Base-by-base conservation (phyloP, 148 eudicot species). In the Heliosperma pusillum region DNA sequence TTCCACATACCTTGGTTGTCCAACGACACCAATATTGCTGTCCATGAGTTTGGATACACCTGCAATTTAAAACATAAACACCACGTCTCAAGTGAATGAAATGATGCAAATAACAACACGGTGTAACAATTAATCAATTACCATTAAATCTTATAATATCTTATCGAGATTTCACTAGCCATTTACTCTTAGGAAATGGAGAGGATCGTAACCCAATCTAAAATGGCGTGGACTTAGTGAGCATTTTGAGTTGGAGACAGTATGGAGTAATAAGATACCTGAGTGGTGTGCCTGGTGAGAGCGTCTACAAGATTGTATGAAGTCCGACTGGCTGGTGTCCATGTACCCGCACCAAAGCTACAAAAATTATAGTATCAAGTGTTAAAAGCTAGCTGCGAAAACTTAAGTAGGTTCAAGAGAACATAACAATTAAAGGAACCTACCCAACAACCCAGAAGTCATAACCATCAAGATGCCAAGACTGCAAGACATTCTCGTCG, bases 391-490 rank as follows among this genome's bases (percentile, higher is more conserved):
- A 63, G 25, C 7, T 33, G 5, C 4, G 22, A 30, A 1, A 21
- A 10, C 20, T 10, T 45, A 2, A 21, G 5, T 11, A 11, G 1
- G 44, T 12, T 50, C 42, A 53, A 7, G 16, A 64, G 8, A 16
- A 61, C 12, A 29, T 1, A 53, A 36, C 47, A 40, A 53, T 10
- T 20, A 2, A 58, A 55, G 36, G 17, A 45, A 79, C 88, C 64
- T 86, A 95, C 97, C 94, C 97, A 58, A 92, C 97, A 78, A 86
- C 93, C 99, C 99, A 96, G 82, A 92, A 92, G 76, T 92, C 99
- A 85, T 96, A 92, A 53, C 99, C 99, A 80, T 92, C 97, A 77
- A 96, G 94, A 87, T 96, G 99, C 97, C 97, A 92, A 26, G 97
- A 89, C 67, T 92, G 97, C 81, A 89, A 52, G 12, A 80, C 29